Evolutionary conservation across 148 eudicot genomes (phyloP), one percentile per base, ranked within the genome.

Genomic region (Chenopodium album): DNA sequence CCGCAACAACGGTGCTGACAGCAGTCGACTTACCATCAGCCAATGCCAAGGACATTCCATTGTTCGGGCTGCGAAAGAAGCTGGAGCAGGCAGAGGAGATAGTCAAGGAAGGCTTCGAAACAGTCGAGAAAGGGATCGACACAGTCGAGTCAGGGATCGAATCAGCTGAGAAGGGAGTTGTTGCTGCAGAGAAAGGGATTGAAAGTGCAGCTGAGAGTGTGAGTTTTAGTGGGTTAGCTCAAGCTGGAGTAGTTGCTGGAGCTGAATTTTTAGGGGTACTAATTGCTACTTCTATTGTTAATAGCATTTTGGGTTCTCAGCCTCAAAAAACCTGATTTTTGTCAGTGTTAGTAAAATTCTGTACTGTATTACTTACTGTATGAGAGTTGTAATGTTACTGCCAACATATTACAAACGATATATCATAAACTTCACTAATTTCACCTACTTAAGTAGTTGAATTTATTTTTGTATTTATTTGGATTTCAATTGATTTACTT

Each of bases 301-400:
- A 91, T 81, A 97, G 91, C 26, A 95, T 93, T 88, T 77, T 95
- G 48, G 91, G 92, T 19, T 88, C 96, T 56, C 94, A 91, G 73
- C 88, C 84, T 78, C 85, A 86, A 83, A 90, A 86, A 46, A 63
- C 85, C 50, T 86, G 76, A 82, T 72, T 8, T 47, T 80, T 64
- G 50, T 41, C 23, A 19, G 13, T 64, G 8, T 73, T 62, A 9
- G 22, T 63, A 10, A 62, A 41, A n/a, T 32, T 65, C 11, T 47
- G 29, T 48, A 10, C 20, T 47, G 29, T 48, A 19, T 13, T 47
- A 14, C 23, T 5, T 14, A 16, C 16, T 68, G 69, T 63, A 71
- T 80, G 17, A 63, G 56, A 77, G 9, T 77, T 64, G 20, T 67
- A n/a, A 16, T 69, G 72, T 44, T 69, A 29, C 44, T 62, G n/a